Conservation (phyloP, 768 basidiomycete genomes). For the Daedaleopsis sinensis region DNA sequence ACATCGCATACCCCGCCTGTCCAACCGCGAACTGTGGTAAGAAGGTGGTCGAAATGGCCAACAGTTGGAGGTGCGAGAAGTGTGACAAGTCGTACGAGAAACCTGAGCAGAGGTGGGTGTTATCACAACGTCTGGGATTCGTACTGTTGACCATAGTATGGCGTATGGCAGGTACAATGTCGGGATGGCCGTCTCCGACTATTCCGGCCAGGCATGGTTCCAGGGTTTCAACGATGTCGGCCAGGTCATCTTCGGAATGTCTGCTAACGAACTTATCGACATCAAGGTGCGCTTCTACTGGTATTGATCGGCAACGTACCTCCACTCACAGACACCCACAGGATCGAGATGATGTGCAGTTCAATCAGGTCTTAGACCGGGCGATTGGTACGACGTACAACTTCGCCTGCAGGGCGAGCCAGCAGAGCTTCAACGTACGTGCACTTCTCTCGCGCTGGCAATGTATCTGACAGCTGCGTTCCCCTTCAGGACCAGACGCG, state of each 20-base stretch:
- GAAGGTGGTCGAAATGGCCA: slow-evolving; percentile 75
- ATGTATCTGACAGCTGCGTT: background rate
- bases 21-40: slow-evolving; percentile 81
- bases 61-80: slow-evolving; percentile 92
- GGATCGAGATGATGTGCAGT: slow-evolving; percentile 63
- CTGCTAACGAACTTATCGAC: slow-evolving; percentile 77
- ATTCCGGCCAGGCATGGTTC: slow-evolving; percentile 88
- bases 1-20: slow-evolving; percentile 88
- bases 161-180: slow-evolving; percentile 68
- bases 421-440: slow-evolving; percentile 83
- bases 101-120: slow-evolving; percentile 79
- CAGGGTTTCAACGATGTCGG: slow-evolving; percentile 96
- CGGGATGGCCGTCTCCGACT: slow-evolving; percentile 86
- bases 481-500: slow-evolving; percentile 72
- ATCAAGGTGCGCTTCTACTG: slow-evolving; percentile 55
- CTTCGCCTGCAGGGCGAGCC: slow-evolving; percentile 84
- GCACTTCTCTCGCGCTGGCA: background rate
- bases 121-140: background rate
- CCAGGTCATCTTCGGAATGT: slow-evolving; percentile 69
- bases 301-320: background rate
- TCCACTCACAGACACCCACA: slow-evolving; percentile 32
- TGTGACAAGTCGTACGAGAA: slow-evolving; percentile 71
- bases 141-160: slow-evolving; percentile 6
- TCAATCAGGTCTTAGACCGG: slow-evolving; percentile 58
- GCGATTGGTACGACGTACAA: slow-evolving; percentile 75